These are phyloP conservation scores for Colletotrichum spaethianum DNA, from an alignment of 2,329 filamentous ascomycete species.

Conservation along the genomic window DNA sequence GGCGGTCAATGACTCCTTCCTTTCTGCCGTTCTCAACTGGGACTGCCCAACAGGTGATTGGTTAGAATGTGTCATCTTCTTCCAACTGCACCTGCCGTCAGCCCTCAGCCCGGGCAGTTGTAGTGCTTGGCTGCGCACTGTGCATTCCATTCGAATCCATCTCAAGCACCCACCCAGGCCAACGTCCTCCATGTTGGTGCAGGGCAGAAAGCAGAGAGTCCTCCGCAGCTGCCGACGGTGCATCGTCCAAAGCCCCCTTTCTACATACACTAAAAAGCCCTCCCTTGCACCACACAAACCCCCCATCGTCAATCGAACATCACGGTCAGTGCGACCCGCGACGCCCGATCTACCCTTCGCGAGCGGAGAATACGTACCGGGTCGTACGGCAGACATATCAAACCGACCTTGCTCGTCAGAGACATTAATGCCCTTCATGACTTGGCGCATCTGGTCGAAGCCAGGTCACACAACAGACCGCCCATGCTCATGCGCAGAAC, in stretches of 20 bases:
- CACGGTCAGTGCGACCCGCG: not conserved
- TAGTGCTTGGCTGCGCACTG: not conserved
- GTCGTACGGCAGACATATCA: not conserved
- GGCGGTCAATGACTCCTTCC: not conserved
- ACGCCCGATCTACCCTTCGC: not conserved
- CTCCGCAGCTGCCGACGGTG: not conserved
- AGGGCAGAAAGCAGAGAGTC: not conserved
- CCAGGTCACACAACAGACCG: constrained; percentile 24
- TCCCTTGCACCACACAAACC: not conserved
- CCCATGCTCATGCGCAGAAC: constrained; percentile 17
- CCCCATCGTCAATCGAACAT: not conserved
- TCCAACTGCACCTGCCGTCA: not conserved
- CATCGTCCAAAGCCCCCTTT: not conserved
- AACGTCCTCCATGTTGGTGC: not conserved
- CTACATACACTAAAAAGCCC: not conserved
- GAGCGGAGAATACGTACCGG: not conserved
- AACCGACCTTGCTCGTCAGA: not conserved
- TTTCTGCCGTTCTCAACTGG: not conserved
- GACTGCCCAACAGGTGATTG: not conserved
- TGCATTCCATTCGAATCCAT: no score
- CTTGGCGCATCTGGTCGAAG: constrained; percentile 1
- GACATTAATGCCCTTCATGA: not conserved
- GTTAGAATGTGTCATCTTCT: not conserved
- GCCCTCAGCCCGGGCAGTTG: not conserved
- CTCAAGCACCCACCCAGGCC: not conserved